phyloP scores from a whole-genome alignment of 2,329 filamentous ascomycete species.

The Aschersonia sp. region DNA sequence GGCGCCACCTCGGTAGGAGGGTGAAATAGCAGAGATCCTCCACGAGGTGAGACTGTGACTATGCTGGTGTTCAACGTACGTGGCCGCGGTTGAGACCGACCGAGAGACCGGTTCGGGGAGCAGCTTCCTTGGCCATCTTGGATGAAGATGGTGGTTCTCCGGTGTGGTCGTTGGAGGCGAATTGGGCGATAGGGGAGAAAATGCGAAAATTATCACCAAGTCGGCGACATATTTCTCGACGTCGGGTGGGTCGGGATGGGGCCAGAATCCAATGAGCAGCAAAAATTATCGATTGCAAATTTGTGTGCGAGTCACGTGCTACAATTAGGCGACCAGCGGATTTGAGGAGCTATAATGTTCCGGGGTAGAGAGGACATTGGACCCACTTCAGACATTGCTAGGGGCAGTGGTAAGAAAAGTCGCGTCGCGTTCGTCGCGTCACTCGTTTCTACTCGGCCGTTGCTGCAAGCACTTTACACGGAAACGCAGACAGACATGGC shows the following conservation, averaged over 20 bases:
- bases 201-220: neutral
- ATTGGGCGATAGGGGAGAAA: slow-evolving; percentile 6
- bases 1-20: slow-evolving; percentile 10
- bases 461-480: slow-evolving; percentile 2
- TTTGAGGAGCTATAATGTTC: too few relatives aligned
- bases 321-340: too few relatives aligned
- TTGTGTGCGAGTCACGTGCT: slow-evolving; percentile 13
- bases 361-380: too few relatives aligned
- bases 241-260: too few relatives aligned
- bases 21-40: slow-evolving; percentile 48
- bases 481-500: neutral
- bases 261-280: neutral
- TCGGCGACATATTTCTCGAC: too few relatives aligned
- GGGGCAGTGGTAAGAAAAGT: neutral
- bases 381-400: too few relatives aligned
- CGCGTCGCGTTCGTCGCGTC: slow-evolving; percentile 1
- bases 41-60: slow-evolving; percentile 53
- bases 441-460: neutral
- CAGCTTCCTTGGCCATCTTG: slow-evolving; percentile 46
- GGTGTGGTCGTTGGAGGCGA: slow-evolving; percentile 13
- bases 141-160: slow-evolving; percentile 11
- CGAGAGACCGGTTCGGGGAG: slow-evolving; percentile 43
- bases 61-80: slow-evolving; percentile 29
- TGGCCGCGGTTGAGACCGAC: slow-evolving; percentile 50
- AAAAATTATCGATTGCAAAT: slow-evolving; percentile 3